Evolutionary conservation across 1,139 yeast genomes (phyloP).

Genomic region (Torulaspora pretoriensis): DNA sequence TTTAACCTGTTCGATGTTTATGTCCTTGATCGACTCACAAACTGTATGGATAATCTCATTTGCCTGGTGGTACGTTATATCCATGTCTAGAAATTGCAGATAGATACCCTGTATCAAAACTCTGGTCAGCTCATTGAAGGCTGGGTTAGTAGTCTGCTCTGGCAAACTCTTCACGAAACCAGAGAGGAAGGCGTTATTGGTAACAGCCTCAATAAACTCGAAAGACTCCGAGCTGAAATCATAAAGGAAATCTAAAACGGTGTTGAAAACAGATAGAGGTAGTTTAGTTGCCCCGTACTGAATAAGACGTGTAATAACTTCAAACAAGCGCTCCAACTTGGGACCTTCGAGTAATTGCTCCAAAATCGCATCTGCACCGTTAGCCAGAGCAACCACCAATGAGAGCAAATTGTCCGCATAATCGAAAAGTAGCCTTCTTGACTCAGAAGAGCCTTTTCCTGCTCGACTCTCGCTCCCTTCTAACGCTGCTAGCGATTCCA

Average conservation of each 20-base stretch:
- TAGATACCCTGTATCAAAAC: slow-evolving; percentile 57
- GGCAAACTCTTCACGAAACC: slow-evolving; percentile 23
- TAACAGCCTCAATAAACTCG: slow-evolving; percentile 48
- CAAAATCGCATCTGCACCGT: slow-evolving; percentile 59
- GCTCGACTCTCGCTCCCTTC: slow-evolving; percentile 29
- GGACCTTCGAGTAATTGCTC: slow-evolving; percentile 46
- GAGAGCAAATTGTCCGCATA: slow-evolving; percentile 72
- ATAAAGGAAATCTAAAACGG: slow-evolving; percentile 57
- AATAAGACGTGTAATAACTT: slow-evolving; percentile 44
- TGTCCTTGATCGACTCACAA: slow-evolving; percentile 33
- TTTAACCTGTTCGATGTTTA: slow-evolving; percentile 42
- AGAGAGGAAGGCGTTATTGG: slow-evolving; percentile 28
- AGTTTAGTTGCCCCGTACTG: slow-evolving; percentile 34
- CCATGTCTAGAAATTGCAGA: slow-evolving; percentile 51
- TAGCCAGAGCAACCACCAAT: slow-evolving; percentile 61
- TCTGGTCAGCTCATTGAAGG: slow-evolving; percentile 44
- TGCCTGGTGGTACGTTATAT: slow-evolving; percentile 25
- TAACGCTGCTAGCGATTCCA: slow-evolving; percentile 46
- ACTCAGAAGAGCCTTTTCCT: slow-evolving; percentile 40
- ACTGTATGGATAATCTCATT: slow-evolving; percentile 35
- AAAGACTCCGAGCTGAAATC: slow-evolving; percentile 63
- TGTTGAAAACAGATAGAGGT: slow-evolving; percentile 46
- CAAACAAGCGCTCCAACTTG: slow-evolving; percentile 38
- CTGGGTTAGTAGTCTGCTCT: slow-evolving; percentile 31
- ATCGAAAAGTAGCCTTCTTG: slow-evolving; percentile 50